A percentile compares a stretch with the other conserved stretches of the same genome.
Conservation (phyloP, 225 moss, liverwort and hornwort species). For the Marchantia polymorpha region DNA sequence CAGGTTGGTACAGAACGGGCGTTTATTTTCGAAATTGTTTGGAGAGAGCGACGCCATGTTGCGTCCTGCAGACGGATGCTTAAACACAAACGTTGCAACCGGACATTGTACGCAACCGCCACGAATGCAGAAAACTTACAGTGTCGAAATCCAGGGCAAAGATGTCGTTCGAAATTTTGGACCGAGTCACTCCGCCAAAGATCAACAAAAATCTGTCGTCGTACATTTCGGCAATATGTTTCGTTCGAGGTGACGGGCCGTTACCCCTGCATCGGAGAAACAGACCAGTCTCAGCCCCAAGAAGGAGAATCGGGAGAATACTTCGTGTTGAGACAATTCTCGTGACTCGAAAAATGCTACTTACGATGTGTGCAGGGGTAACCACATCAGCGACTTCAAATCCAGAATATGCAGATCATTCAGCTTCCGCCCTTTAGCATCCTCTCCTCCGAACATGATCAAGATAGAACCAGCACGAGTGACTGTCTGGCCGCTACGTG, state of each 20-base stretch:
- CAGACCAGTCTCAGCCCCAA: not conserved
- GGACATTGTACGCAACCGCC: no score
- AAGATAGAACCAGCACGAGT: slow-evolving; percentile 95
- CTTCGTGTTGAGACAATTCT: not conserved
- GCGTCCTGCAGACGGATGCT: no score
- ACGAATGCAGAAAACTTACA: slow-evolving; percentile 47
- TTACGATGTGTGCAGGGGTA: slow-evolving; percentile 86
- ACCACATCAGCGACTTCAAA: slow-evolving; percentile 94
- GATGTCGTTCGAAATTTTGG: slow-evolving; percentile 69
- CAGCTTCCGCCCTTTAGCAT: slow-evolving; percentile 73
- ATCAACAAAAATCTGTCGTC: slow-evolving; percentile 86
- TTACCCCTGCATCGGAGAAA: slow-evolving; percentile 50
- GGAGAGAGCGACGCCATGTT: no score
- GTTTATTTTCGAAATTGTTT: no score
- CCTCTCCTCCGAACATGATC: slow-evolving; percentile 97
- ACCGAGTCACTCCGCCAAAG: slow-evolving; percentile 90
- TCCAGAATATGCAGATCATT: slow-evolving; percentile 95
- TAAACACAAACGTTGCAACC: no score
- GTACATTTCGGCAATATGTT: slow-evolving; percentile 88
- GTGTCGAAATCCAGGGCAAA: slow-evolving; percentile 90
- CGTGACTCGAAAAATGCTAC: slow-evolving; percentile 4
- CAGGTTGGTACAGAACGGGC: no score
- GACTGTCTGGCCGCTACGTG: slow-evolving; percentile 89
- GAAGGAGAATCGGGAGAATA: not conserved
- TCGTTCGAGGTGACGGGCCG: slow-evolving; percentile 80